These are phyloP conservation scores for Rauvolfia tetraphylla DNA, from an alignment of 257 asterid species.

Conservation along the genomic window DNA sequence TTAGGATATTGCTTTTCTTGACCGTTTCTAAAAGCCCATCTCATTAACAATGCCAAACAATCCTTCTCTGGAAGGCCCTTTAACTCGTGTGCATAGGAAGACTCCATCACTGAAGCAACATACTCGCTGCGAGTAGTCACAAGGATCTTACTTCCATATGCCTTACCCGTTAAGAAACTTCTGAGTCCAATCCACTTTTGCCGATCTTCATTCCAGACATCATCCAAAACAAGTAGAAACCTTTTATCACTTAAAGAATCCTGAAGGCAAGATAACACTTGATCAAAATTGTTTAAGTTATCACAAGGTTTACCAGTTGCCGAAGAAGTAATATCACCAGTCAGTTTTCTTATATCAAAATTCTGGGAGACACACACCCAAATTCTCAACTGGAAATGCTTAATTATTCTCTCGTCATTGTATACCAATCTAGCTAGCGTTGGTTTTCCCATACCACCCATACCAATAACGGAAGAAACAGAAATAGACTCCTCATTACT, in stretches of 20 bases:
- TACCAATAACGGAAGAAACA: slow-evolving; percentile 47
- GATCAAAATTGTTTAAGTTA: slow-evolving; percentile 41
- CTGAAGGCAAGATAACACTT: slow-evolving; percentile 30
- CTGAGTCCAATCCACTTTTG: slow-evolving; percentile 17
- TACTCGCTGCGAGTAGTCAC: slow-evolving; percentile 47
- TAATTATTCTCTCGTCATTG: slow-evolving; percentile 32
- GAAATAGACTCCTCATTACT: slow-evolving; percentile 30
- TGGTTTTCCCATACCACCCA: slow-evolving; percentile 55
- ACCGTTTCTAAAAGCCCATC: slow-evolving; percentile 36
- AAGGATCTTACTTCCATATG: slow-evolving; percentile 26
- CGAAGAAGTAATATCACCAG: slow-evolving; percentile 36
- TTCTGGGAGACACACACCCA: slow-evolving; percentile 50
- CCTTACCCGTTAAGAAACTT: slow-evolving; percentile 13
- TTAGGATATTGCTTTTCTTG: slow-evolving; percentile 27
- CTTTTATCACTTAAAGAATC: slow-evolving; percentile 28
- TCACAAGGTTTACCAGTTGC: slow-evolving; percentile 42
- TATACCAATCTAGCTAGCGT: slow-evolving; percentile 47
- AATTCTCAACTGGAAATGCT: slow-evolving; percentile 40
- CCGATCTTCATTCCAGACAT: slow-evolving; percentile 47
- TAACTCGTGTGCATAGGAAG: slow-evolving; percentile 26
- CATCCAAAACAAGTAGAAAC: slow-evolving; percentile 51
- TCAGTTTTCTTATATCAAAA: slow-evolving; percentile 33
- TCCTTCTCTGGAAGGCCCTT: slow-evolving; percentile 38
- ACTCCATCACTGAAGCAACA: slow-evolving; percentile 36
- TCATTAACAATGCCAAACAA: slow-evolving; percentile 39